Percentiles rank a stretch among this genome's conserved stretches.
Evolutionary conservation across 1,284 basidiomycete genomes (phyloP).

Genomic region (Ganoderma sinense): DNA sequence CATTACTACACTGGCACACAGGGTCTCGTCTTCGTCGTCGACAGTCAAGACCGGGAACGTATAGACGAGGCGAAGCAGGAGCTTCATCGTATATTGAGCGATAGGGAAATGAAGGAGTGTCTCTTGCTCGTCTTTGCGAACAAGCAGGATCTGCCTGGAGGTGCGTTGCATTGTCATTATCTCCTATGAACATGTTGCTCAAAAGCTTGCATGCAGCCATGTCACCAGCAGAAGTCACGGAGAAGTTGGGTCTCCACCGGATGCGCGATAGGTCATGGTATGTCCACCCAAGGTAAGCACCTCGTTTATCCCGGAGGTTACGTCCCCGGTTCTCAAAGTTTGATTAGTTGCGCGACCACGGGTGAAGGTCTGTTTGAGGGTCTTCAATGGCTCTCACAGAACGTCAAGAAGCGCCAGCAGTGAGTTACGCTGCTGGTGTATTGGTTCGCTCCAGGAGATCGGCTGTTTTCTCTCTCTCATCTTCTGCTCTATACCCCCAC

Average conservation of each 20-base stretch:
- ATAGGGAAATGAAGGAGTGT: slow-evolving; percentile 99
- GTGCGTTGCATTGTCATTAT: slow-evolving; percentile 53
- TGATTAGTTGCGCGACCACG: slow-evolving; percentile 87
- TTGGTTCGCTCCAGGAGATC: slow-evolving; percentile 24
- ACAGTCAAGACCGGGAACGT: slow-evolving; percentile 91
- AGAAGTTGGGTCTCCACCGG: slow-evolving; percentile 93
- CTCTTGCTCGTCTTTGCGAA: slow-evolving; percentile 98
- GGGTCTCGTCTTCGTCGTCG: slow-evolving; percentile 97
- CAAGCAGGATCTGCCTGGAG: slow-evolving; percentile 98
- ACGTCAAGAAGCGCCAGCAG: slow-evolving; percentile 90
- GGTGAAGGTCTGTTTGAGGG: slow-evolving; percentile 97
- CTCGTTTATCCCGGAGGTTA: neutral
- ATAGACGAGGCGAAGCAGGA: slow-evolving; percentile 98
- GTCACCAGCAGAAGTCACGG: slow-evolving; percentile 98
- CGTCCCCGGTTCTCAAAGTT: slow-evolving; percentile 13
- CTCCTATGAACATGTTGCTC: neutral
- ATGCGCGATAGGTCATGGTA: slow-evolving; percentile 99
- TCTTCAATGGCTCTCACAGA: slow-evolving; percentile 95
- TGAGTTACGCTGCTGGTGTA: slow-evolving; percentile 43
- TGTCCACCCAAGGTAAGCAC: slow-evolving; percentile 91
- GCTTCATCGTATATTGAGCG: slow-evolving; percentile 95
- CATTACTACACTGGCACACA: slow-evolving; percentile 99
- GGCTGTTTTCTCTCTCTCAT: slow-evolving; percentile 28
- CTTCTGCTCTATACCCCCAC: slow-evolving; percentile 41
- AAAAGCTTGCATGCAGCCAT: slow-evolving; percentile 68